Conservation (phyloP, 306 rosid genomes). For the Prosopis cineraria region DNA sequence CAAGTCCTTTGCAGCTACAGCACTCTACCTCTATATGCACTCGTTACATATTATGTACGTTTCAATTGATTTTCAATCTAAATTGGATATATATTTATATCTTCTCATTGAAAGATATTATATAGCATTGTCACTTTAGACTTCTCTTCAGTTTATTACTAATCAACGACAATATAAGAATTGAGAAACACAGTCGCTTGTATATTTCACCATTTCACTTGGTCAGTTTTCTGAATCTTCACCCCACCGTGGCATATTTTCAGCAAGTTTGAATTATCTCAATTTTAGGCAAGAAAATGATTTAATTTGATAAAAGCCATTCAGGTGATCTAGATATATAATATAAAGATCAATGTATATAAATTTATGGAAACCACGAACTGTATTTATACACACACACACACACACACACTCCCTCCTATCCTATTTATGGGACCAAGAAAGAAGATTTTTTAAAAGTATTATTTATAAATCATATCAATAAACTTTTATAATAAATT, state of each 20-base stretch:
- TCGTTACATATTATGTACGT: slow-evolving; percentile 83
- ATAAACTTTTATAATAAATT: too few species aligned
- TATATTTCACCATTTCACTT: neutral
- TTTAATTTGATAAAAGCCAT: too few species aligned
- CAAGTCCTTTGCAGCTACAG: neutral
- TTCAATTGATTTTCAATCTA: slow-evolving; percentile 22
- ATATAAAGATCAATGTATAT: too few species aligned
- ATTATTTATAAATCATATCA: too few species aligned
- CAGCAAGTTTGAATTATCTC: too few species aligned
- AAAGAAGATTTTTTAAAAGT: too few species aligned
- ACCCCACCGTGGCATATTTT: neutral
- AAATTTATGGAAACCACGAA: too few species aligned
- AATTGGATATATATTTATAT: too few species aligned
- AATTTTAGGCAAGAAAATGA: neutral
- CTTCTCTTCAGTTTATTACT: neutral
- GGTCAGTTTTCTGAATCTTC: neutral
- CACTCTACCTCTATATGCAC: neutral
- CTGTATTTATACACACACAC: too few species aligned
- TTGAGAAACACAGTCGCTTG: neutral
- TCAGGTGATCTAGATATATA: too few species aligned
- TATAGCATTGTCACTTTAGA: neutral
- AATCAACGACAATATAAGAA: neutral
- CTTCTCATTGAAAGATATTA: neutral
- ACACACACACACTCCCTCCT: too few species aligned
- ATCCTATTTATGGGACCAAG: too few species aligned